These are phyloP conservation scores for Tetrahymena borealis DNA, from an alignment of 73 alveolate genomes.

Conservation along the genomic window DNA sequence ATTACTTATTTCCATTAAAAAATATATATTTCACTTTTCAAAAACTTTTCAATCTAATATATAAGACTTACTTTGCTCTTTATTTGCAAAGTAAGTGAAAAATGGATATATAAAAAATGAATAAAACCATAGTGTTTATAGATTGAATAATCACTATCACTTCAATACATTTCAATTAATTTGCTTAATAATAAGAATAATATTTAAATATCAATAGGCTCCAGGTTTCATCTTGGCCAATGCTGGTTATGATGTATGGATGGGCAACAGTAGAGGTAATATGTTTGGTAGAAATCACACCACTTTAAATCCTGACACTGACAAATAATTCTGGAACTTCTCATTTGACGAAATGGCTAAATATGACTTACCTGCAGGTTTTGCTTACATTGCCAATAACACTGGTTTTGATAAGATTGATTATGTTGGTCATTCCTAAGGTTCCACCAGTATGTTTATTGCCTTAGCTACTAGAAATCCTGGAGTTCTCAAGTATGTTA, in stretches of 20 bases:
- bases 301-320: slow-evolving; percentile 46
- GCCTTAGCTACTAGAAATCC: slow-evolving; percentile 46
- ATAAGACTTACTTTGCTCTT: too few species aligned
- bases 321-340: slow-evolving; percentile 77
- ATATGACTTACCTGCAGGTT: slow-evolving; percentile 82
- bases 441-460: slow-evolving; percentile 82
- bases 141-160: too few species aligned
- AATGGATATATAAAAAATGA: too few species aligned
- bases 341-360: slow-evolving; percentile 84
- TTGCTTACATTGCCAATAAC: slow-evolving; percentile 54
- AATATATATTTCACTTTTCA: too few species aligned
- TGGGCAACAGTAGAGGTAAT: slow-evolving; percentile 86
- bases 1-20: too few species aligned
- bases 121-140: too few species aligned
- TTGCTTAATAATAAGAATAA: too few species aligned
- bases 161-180: too few species aligned
- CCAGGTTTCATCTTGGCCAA: slow-evolving; percentile 67
- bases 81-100: too few species aligned
- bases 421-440: slow-evolving; percentile 96
- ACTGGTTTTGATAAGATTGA: slow-evolving; percentile 66
- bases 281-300: slow-evolving; percentile 36
- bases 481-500: slow-evolving; percentile 21
- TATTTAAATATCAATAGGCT: slow-evolving; percentile 52
- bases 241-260: slow-evolving; percentile 91
- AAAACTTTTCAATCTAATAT: too few species aligned